Evolutionary conservation across 495 filamentous ascomycete genomes (phyloP), one percentile per base, ranked within the genome.

Genomic region (Oidiodendron maius): DNA sequence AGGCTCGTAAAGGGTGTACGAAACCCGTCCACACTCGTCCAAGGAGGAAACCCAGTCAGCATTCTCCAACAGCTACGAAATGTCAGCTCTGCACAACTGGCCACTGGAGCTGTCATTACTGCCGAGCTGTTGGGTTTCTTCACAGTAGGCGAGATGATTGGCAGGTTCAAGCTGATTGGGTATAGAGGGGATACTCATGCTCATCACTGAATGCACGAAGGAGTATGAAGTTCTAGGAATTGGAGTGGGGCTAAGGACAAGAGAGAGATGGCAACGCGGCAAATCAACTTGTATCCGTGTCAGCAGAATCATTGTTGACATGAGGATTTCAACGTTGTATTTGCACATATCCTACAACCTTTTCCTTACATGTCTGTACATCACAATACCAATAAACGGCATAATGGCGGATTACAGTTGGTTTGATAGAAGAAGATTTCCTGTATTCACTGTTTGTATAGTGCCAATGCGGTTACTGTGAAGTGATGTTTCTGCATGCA

Each of bases 111-210:
- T 61, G 85, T 99, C 44, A 66, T 95, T 50, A 61, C 69, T 32
- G 91, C 91, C 30, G 93, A 99, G 72, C 77, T 88, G 41, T 67
- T 99, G 49, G 93, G 93, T 45, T 97, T 99, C 78, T 99, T 97
- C 78, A 91, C 89, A 15, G 80, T 99, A 18, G 93, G 93, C 49
- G 89, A 96, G 78, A 97, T 99, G 70, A 84, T 97, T 56, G 93
- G 93, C 49, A 76, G 91, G 48, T 74, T 89, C 69, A 96, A 97
- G 82, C 64, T 99, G 52, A 72, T 99, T 59, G 93, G 93, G 52
- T 99, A 97, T 75, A 75, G 80, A 64, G 88, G 87, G 59, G 77
- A 85, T 55, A 55, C 64, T 58, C 72, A 66, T 36, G 70, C 71
- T 56, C 79, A 81, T 58, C 83, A 87, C 72, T 84, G 84, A 64